Evolutionary conservation across 2,329 filamentous ascomycete species (phyloP), one percentile per base, ranked within the genome.

Genomic region (Saccharata proteae): DNA sequence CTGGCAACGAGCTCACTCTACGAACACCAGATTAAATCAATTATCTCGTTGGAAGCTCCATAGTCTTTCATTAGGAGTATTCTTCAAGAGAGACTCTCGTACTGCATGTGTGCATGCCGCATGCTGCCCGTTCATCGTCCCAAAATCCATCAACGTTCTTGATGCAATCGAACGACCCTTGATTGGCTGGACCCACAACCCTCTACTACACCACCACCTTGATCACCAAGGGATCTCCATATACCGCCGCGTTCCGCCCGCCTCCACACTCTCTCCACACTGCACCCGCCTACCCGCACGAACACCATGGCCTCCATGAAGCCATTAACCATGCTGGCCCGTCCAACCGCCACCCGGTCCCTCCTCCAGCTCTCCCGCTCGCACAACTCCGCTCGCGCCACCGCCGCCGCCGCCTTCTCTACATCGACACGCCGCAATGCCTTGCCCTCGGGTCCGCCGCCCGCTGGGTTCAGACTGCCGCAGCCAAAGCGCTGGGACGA

Each of bases 401-500:
- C 64, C 45, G 62, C 63, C 55, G 64, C 65, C 59, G 61, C 65
- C 58, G n/a, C n/a, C n/a, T 77, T 78, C 64, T 75, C 71, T 39
- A 73, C 71, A 45, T 69, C 65, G 44, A 74, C 79, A 43, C 76
- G 52, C 43, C 64, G 65, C 48, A 57, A 62, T 52, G 71, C 71
- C 48, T 65, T 81, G 28, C 83, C 84, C 41, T 67, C 71, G 42
- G 84, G 86, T 29, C 75, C 82, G 44, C 83, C 84, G 43, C 80
- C 83, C 36, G 64, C 75, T 44, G 76, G 77, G 42, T 94, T 93
- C 70, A 77, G 90, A 46, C 67, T 86, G 47, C 71, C 76, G 49
- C 70, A 67, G 40, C 77, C 71, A 30, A 71, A 76, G 55, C 64
- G 74, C 62, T 96, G 85, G 84, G 76, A 92, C 44, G 73, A 92